phyloP scores from a whole-genome alignment of 495 filamentous ascomycete species.

The Trichocladium antarcticum region DNA sequence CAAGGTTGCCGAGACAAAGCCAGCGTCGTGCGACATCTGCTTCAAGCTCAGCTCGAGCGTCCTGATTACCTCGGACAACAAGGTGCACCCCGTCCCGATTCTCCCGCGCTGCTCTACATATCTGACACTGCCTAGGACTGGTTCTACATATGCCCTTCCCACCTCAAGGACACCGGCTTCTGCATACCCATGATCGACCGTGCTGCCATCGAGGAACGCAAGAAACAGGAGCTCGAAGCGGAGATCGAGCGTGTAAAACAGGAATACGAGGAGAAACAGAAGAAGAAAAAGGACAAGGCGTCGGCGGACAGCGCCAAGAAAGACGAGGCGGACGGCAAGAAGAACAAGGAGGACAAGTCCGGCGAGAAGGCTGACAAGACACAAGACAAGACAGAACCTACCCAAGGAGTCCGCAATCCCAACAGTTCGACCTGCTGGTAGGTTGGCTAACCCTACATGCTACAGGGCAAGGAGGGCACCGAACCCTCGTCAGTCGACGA shows the following conservation, averaged over 20 bases:
- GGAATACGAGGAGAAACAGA: constrained; percentile 66
- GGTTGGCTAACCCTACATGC: not conserved
- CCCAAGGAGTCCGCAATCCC: not conserved
- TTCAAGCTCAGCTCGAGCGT: constrained; percentile 81
- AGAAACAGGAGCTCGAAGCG: constrained; percentile 58
- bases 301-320: constrained; percentile 34
- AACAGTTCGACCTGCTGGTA: not conserved
- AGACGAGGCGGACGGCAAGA: constrained; percentile 39
- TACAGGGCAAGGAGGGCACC: constrained; percentile 26
- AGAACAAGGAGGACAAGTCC: constrained; percentile 40
- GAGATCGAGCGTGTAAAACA: constrained; percentile 63
- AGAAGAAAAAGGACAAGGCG: constrained; percentile 44
- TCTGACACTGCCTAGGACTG: constrained; percentile 55
- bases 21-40: constrained; percentile 81
- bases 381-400: constrained; percentile 38
- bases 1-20: constrained; percentile 70
- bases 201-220: constrained; percentile 58
- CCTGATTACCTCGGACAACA: constrained; percentile 80
- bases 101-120: not conserved
- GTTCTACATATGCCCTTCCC: constrained; percentile 79
- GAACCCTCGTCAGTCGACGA: constrained; percentile 38
- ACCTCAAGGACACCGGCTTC: constrained; percentile 76
- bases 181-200: constrained; percentile 70
- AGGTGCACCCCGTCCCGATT: constrained; percentile 38
- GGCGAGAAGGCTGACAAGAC: constrained; percentile 35